Percentiles rank a stretch among this genome's conserved stretches.
These are phyloP conservation scores for Stachybotrys chartarum DNA, from an alignment of 2,329 filamentous ascomycete species.

Conservation along the genomic window DNA sequence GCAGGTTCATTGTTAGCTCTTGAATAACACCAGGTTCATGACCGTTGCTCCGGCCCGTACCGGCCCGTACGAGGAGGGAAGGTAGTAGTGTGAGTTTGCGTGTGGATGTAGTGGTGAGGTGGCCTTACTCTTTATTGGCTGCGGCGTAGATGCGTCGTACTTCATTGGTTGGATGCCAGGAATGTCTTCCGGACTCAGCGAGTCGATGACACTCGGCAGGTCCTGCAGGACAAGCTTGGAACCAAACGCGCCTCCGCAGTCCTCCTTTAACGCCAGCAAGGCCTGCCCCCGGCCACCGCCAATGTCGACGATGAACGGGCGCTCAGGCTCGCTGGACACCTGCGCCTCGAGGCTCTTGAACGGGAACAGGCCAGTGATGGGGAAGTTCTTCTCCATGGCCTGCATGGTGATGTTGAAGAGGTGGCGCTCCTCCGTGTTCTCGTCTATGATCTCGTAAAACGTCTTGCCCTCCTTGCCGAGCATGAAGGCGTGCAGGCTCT, in stretches of 20 bases:
- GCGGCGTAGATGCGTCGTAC: constrained; percentile 16
- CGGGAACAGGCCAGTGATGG: constrained; percentile 22
- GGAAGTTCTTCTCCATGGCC: constrained; percentile 18
- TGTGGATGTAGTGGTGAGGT: neutral
- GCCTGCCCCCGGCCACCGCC: constrained; percentile 20
- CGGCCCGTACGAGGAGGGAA: neutral
- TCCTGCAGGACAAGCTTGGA: constrained; percentile 23
- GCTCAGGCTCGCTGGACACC: constrained; percentile 16
- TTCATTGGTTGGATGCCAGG: constrained; percentile 14
- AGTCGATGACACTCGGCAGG: constrained; percentile 19
- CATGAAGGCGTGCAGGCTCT: constrained; percentile 19
- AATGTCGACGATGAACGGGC: constrained; percentile 20
- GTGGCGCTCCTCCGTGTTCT: constrained; percentile 12
- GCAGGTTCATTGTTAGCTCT: neutral
- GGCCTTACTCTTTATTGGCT: constrained; percentile 16
- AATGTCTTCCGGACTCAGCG: constrained; percentile 14
- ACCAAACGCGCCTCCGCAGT: constrained; percentile 14
- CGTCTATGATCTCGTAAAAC: constrained; percentile 21
- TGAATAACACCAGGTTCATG: neutral
- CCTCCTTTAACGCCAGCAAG: constrained; percentile 13
- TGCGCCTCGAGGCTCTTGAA: constrained; percentile 15
- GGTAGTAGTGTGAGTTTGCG: neutral
- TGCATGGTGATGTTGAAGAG: constrained; percentile 20
- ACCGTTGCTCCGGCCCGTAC: neutral
- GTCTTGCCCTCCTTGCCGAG: constrained; percentile 21